Conservation (phyloP, 2,329 filamentous ascomycete genomes). For the Aspergillus fischeri region DNA sequence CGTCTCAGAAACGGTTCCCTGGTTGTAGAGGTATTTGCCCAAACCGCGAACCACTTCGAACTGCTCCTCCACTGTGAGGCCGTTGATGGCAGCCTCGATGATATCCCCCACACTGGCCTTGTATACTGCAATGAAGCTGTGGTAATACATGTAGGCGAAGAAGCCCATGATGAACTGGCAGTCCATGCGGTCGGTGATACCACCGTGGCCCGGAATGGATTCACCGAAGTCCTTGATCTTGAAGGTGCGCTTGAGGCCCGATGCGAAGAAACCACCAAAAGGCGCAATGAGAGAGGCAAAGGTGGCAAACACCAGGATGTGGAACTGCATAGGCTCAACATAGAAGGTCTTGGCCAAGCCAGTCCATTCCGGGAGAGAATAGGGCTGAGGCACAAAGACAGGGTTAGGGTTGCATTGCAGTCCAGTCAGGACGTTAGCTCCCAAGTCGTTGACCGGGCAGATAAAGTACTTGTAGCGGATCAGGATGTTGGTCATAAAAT, state of each 20-base stretch:
- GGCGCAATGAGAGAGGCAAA: slow-evolving; percentile 96
- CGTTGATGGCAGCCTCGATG: slow-evolving; percentile 86
- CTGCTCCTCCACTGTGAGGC: slow-evolving; percentile 83
- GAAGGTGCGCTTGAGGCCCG: slow-evolving; percentile 94
- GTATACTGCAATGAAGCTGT: slow-evolving; percentile 90
- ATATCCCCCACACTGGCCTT: slow-evolving; percentile 80
- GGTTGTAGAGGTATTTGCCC: slow-evolving; percentile 61
- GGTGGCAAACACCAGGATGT: slow-evolving; percentile 82
- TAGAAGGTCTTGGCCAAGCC: slow-evolving; percentile 69
- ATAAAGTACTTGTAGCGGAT: slow-evolving; percentile 96
- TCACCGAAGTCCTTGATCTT: slow-evolving; percentile 99
- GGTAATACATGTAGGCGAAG: slow-evolving; percentile 97
- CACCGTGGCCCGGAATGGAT: slow-evolving; percentile 93
- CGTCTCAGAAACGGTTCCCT: slow-evolving; percentile 54
- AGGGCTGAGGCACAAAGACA: slow-evolving; percentile 76
- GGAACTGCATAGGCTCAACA: slow-evolving; percentile 85
- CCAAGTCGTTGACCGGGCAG: slow-evolving; percentile 93
- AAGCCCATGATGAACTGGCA: slow-evolving; percentile 99
- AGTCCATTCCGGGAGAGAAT: slow-evolving; percentile 67
- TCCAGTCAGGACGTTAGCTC: slow-evolving; percentile 86
- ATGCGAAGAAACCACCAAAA: slow-evolving; percentile 97
- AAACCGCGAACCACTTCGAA: slow-evolving; percentile 67
- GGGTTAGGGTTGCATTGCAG: slow-evolving; percentile 88
- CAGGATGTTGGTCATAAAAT: slow-evolving; percentile 75
- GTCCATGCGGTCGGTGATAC: slow-evolving; percentile 98